Evolutionary conservation across 2,329 filamentous ascomycete genomes (phyloP), one percentile per base, ranked within the genome.

Genomic region (Colletotrichum caudatum): DNA sequence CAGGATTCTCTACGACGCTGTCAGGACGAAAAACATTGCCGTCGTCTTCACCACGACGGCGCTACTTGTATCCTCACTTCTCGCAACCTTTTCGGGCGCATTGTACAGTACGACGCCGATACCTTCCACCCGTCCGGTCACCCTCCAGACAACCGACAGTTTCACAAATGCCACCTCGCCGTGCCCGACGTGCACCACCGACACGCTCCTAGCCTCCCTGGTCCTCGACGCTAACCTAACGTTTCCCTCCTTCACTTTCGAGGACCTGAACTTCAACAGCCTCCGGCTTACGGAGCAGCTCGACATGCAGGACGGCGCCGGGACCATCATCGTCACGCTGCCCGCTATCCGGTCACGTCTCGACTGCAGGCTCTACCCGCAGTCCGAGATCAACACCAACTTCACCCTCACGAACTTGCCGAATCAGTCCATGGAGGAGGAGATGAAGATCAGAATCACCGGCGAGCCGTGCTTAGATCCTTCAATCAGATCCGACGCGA

Each of bases 191-290:
- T 77, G 75, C 73, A 73, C 37, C 14, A 76, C 73, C 64, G 81
- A 81, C 23, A 79, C 78, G 0, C 71, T 78, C 3, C 72, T 78
- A 7, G 77, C 81, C 1, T 80, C 81, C 0, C 72, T 84, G 3
- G 78, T 83, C 3, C 77, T 84, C 1, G 74, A 76, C 0, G 78
- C 75, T 3, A 80, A 82, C 53, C 72, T 81, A 0, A 76, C 79
- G 0, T 83, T 80, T 29, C 81, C 82, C 0, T 59, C 64, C 0
- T 83, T 81, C 56, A 84, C 82, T 0, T 82, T 78, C 69, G 77
- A 79, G 16, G 75, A 78, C 57, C 74, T 81, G 0, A 74, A 66
- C 33, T 77, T 78, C 64, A 76, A 76, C 39, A 53, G 44, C 33
- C 58, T 73, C 23, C 72, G 61, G 18, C 66, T 75, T 3, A 59